Conservation (phyloP, 352 stramenopile species). For the Sclerospora graminicola region DNA sequence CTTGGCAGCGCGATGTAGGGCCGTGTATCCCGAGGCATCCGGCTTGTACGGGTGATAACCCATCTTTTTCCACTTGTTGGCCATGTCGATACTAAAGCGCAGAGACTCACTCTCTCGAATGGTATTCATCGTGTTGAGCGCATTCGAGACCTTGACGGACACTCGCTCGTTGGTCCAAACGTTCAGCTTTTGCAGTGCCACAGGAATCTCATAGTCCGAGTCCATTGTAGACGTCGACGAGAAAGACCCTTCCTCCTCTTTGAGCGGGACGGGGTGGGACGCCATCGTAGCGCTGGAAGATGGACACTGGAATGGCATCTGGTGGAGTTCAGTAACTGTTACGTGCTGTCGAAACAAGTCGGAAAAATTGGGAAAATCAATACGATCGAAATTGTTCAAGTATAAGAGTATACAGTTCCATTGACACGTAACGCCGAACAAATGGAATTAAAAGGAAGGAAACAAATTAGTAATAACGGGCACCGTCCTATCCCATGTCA, state of each 20-base stretch:
- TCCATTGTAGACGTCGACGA: constrained; percentile 77
- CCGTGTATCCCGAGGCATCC: constrained; percentile 69
- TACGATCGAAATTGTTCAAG: no score
- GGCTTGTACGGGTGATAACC: constrained; percentile 79
- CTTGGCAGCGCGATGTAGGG: constrained; percentile 66
- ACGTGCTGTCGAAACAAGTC: no score
- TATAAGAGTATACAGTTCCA: no score
- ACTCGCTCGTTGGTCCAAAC: constrained; percentile 56
- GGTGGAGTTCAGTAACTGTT: no score
- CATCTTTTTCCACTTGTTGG: constrained; percentile 78
- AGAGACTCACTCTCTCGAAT: constrained; percentile 73
- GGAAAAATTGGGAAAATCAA: no score
- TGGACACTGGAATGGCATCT: neutral
- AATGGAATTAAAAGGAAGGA: no score
- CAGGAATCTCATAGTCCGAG: constrained; percentile 77
- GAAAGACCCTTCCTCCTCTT: constrained; percentile 55
- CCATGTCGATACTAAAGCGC: constrained; percentile 66
- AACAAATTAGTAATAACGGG: no score
- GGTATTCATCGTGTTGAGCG: constrained; percentile 48
- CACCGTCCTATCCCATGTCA: no score
- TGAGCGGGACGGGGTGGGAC: constrained; percentile 10
- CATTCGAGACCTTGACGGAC: constrained; percentile 49
- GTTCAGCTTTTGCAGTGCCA: constrained; percentile 51
- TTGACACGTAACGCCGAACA: no score
- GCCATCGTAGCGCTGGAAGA: constrained; percentile 9